Evolutionary conservation across 768 basidiomycete genomes (phyloP).

Genomic region (Leucocoprinus leucothites): DNA sequence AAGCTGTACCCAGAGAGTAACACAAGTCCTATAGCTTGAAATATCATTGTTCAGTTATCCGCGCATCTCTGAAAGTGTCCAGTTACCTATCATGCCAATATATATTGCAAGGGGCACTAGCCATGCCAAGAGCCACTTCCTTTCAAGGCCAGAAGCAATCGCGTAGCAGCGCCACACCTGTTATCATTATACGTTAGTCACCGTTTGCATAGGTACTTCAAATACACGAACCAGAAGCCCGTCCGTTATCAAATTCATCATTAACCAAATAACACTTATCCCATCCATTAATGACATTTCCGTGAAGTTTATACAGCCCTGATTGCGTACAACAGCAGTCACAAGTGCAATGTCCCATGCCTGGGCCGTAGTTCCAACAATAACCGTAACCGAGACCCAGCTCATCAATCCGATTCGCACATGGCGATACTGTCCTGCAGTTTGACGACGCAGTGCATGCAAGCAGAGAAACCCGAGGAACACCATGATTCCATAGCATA

Average conservation of each 20-base stretch:
- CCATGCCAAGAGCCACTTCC: not conserved
- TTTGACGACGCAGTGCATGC: no score
- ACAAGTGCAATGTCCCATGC: no score
- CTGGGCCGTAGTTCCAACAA: no score
- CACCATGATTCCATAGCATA: no score
- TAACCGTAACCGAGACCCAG: no score
- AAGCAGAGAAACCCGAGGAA: no score
- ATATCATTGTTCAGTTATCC: not conserved
- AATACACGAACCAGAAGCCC: not conserved
- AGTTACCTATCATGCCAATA: not conserved
- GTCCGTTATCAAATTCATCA: not conserved
- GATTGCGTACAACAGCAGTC: no score
- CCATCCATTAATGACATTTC: no score
- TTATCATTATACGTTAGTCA: not conserved
- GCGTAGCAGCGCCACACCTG: slow-evolving; percentile 5
- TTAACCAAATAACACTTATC: not conserved
- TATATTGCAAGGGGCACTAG: not conserved
- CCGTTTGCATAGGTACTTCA: not conserved
- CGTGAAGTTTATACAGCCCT: no score
- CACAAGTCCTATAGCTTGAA: not conserved
- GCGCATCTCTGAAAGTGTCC: no score
- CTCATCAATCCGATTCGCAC: no score
- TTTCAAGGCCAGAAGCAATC: not conserved
- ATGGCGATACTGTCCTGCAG: no score
- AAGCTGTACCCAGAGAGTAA: not conserved